Conservation (phyloP, 148 eudicot species). For the Heliosperma pusillum region DNA sequence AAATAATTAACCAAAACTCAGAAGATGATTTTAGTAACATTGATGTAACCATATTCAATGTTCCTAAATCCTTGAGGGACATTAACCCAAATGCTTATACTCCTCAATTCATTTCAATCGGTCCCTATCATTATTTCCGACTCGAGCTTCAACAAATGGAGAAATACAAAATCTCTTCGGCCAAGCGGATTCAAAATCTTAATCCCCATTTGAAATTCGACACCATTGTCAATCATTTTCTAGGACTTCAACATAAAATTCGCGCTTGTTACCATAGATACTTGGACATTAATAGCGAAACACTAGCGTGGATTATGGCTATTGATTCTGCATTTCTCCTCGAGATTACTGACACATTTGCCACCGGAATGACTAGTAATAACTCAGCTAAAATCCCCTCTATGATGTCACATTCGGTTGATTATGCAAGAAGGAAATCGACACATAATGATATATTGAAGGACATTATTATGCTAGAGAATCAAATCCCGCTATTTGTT, state of each 20-base stretch:
- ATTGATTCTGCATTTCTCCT: slow-evolving; percentile 39
- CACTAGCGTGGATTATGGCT: slow-evolving; percentile 47
- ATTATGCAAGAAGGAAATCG: slow-evolving; percentile 15
- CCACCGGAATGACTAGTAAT: background rate
- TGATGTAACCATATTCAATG: slow-evolving; percentile 43
- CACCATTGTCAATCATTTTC: slow-evolving; percentile 28
- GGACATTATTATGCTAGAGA: slow-evolving; percentile 46
- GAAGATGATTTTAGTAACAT: slow-evolving; percentile 33
- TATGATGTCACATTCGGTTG: slow-evolving; percentile 26
- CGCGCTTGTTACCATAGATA: slow-evolving; percentile 40
- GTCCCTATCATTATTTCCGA: slow-evolving; percentile 40
- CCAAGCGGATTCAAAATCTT: slow-evolving; percentile 24
- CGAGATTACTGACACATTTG: slow-evolving; percentile 24
- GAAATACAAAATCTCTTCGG: slow-evolving; percentile 36
- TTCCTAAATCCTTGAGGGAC: slow-evolving; percentile 39
- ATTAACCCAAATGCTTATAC: slow-evolving; percentile 38
- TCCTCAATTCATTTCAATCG: slow-evolving; percentile 42
- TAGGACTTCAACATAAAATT: slow-evolving; percentile 28
- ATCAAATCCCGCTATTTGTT: slow-evolving; percentile 39
- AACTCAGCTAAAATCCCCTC: background rate
- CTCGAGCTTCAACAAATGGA: slow-evolving; percentile 37
- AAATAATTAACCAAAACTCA: slow-evolving; percentile 32
- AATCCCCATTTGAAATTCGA: slow-evolving; percentile 19
- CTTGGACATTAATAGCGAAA: slow-evolving; percentile 31
- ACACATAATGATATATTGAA: slow-evolving; percentile 28